These are phyloP conservation scores for Prunus davidiana DNA, from an alignment of 306 rosid genomes.

Conservation along the genomic window DNA sequence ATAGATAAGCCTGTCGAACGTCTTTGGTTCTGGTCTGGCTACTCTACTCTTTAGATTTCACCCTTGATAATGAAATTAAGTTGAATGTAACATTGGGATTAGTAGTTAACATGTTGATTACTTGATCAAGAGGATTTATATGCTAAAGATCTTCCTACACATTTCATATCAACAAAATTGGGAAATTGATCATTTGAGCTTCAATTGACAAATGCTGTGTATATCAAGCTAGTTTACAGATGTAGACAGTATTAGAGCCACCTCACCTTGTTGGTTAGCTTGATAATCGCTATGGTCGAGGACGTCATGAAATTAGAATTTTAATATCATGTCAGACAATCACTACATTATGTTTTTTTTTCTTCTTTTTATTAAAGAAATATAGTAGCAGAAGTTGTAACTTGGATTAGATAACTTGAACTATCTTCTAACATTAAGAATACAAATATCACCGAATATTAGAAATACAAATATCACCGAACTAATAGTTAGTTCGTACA, in stretches of 20 bases:
- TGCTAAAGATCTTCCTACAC: not conserved
- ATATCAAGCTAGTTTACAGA: not conserved
- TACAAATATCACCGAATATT: no score
- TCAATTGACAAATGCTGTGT: not conserved
- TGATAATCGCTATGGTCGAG: not conserved
- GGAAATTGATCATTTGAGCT: not conserved
- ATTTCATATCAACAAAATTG: not conserved
- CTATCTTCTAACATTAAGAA: not conserved
- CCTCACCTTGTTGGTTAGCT: not conserved
- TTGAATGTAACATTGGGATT: no score
- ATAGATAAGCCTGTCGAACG: no score
- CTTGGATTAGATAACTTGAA: not conserved
- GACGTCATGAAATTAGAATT: not conserved
- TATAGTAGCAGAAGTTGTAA: not conserved
- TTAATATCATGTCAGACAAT: not conserved
- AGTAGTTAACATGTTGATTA: no score
- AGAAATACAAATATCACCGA: no score
- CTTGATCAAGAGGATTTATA: not conserved
- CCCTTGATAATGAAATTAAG: no score
- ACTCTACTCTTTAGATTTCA: no score
- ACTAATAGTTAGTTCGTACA: no score
- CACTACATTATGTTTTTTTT: not conserved
- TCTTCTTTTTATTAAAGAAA: not conserved
- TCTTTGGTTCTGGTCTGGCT: no score
- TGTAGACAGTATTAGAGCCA: not conserved